Percentiles rank a stretch among this genome's conserved stretches.
Conservation (phyloP, 2,329 filamentous ascomycete species). For the Sordariomycetes sp. region DNA sequence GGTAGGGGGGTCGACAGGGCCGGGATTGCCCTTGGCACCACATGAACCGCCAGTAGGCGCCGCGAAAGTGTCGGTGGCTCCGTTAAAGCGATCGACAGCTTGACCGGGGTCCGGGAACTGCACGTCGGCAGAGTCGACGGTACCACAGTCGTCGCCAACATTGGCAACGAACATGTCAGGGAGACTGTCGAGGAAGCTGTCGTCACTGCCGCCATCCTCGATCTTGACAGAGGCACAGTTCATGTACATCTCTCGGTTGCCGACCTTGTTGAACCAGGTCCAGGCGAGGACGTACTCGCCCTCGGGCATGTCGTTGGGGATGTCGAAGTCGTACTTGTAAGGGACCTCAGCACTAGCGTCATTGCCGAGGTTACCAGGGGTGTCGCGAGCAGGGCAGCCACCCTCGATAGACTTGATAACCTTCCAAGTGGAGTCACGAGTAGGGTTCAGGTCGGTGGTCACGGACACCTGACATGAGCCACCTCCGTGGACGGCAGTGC, state of each 20-base stretch:
- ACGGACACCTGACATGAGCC: slow-evolving; percentile 87
- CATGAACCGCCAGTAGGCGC: slow-evolving; percentile 10
- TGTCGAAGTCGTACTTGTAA: slow-evolving; percentile 56
- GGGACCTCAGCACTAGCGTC: slow-evolving; percentile 34
- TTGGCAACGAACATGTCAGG: slow-evolving; percentile 65
- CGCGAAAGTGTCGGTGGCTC: slow-evolving; percentile 23
- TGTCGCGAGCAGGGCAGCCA: slow-evolving; percentile 62
- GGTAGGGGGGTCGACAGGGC: slow-evolving; percentile 8
- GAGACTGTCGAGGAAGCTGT: slow-evolving; percentile 52
- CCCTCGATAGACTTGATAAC: slow-evolving; percentile 85
- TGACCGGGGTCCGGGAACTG: slow-evolving; percentile 54
- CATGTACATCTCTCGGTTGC: slow-evolving; percentile 97
- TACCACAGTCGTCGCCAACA: slow-evolving; percentile 44
- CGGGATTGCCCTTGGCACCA: slow-evolving; percentile 10
- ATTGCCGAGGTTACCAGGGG: slow-evolving; percentile 46
- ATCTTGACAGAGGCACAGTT: slow-evolving; percentile 77
- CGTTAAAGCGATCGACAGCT: slow-evolving; percentile 38
- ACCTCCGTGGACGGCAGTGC: slow-evolving; percentile 75
- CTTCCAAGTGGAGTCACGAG: slow-evolving; percentile 63
- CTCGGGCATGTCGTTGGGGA: slow-evolving; percentile 62
- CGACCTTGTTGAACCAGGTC: slow-evolving; percentile 91
- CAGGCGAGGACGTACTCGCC: slow-evolving; percentile 79
- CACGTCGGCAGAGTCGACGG: slow-evolving; percentile 39
- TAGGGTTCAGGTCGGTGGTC: slow-evolving; percentile 66
- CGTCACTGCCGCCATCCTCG: slow-evolving; percentile 37